Evolutionary conservation across 805 yeast genomes (phyloP).

Genomic region (Wickerhamiella vanderwaltii): DNA sequence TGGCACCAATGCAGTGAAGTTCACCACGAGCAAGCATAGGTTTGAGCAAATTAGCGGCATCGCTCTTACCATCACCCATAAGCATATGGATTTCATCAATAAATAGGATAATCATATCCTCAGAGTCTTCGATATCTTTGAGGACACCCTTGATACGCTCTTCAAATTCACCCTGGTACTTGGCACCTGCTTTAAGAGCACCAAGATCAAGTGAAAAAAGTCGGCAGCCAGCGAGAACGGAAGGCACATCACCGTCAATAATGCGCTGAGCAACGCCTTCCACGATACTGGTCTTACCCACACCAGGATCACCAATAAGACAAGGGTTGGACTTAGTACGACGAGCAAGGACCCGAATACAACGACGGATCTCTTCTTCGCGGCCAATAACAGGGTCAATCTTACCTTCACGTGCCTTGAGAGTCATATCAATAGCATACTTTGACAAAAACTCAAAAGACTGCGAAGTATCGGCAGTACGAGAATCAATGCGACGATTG

Average conservation of each 20-base stretch:
- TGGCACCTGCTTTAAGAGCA: slow-evolving; percentile 96
- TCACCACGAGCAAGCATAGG: slow-evolving; percentile 91
- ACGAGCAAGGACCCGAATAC: slow-evolving; percentile 90
- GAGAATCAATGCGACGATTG: slow-evolving; percentile 78
- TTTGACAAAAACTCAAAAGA: slow-evolving; percentile 73
- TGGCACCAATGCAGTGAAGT: slow-evolving; percentile 90
- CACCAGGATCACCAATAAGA: slow-evolving; percentile 97
- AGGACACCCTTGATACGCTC: slow-evolving; percentile 95
- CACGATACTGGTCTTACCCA: slow-evolving; percentile 95
- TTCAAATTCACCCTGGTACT: slow-evolving; percentile 96
- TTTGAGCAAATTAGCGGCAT: slow-evolving; percentile 90
- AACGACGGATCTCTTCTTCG: slow-evolving; percentile 94
- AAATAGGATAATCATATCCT: slow-evolving; percentile 75
- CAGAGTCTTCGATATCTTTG: slow-evolving; percentile 82
- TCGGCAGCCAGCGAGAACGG: slow-evolving; percentile 66
- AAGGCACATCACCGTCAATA: slow-evolving; percentile 89
- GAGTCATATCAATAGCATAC: slow-evolving; percentile 90
- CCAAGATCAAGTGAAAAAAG: slow-evolving; percentile 87
- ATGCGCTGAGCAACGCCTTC: slow-evolving; percentile 98
- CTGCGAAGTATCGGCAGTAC: slow-evolving; percentile 84
- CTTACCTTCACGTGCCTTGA: slow-evolving; percentile 84
- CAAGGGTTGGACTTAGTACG: slow-evolving; percentile 95
- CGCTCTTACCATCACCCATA: slow-evolving; percentile 98
- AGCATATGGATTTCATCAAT: slow-evolving; percentile 98
- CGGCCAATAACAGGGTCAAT: slow-evolving; percentile 98